Percentiles rank a stretch among this genome's conserved stretches.
phyloP scores from a whole-genome alignment of 108 stramenopile genomes.

The Nitzschia sp. region DNA sequence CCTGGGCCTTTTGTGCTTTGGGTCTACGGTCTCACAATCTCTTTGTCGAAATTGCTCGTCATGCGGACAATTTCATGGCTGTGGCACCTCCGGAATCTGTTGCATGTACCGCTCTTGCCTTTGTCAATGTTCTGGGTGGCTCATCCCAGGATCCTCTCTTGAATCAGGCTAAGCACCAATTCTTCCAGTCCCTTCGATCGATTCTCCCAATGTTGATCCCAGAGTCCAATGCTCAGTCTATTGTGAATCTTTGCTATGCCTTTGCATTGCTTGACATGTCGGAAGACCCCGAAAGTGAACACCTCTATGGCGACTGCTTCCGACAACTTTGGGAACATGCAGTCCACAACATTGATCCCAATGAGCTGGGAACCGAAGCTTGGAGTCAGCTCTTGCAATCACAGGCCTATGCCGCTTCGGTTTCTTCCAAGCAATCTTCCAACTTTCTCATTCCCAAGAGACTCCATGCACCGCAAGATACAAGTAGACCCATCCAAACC shows the following conservation, averaged over 20 bases:
- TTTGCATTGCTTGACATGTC: not conserved
- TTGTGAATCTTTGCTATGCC: not conserved
- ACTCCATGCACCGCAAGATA: not conserved
- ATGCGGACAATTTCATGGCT: not conserved
- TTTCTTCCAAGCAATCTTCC: not conserved
- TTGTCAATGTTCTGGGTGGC: not conserved
- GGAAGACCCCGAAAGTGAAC: too few relatives aligned
- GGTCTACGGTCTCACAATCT: slow-evolving; percentile 17
- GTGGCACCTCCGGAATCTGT: slow-evolving; percentile 6
- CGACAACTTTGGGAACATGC: too few relatives aligned
- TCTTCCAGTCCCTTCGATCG: slow-evolving; percentile 10
- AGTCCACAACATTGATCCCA: too few relatives aligned
- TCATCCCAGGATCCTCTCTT: not conserved
- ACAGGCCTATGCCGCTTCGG: not conserved
- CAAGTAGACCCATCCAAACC: not conserved
- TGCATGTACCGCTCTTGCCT: slow-evolving; percentile 20
- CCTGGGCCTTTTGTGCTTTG: slow-evolving; percentile 23
- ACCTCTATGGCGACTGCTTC: too few relatives aligned
- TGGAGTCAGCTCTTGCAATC: not conserved
- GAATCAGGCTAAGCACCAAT: slow-evolving; percentile 3
- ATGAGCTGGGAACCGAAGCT: not conserved
- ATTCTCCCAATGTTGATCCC: slow-evolving; percentile 2
- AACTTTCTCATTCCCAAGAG: not conserved
- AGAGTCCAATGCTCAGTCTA: slow-evolving; percentile 11
- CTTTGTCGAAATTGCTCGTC: slow-evolving; percentile 9